These are phyloP conservation scores for Termitomyces sp. DNA, from an alignment of 768 basidiomycete species.

Conservation along the genomic window DNA sequence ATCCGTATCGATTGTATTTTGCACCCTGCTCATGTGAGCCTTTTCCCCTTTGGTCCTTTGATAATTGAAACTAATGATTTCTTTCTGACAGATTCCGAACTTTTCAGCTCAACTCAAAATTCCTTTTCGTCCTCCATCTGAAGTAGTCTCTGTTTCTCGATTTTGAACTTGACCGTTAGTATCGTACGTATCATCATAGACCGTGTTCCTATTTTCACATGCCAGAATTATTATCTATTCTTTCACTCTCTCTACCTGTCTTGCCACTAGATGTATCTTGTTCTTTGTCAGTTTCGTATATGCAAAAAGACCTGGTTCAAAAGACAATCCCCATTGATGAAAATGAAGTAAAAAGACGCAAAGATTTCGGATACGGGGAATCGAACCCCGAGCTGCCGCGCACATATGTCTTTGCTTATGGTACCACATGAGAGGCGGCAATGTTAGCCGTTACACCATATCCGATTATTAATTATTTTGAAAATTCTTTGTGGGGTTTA, in stretches of 20 bases:
- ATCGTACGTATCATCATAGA: not conserved
- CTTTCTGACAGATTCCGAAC: not conserved
- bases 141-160: not conserved
- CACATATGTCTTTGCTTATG: not conserved
- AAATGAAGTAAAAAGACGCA: not conserved
- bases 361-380: constrained; percentile 42
- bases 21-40: not conserved
- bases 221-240: not conserved
- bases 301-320: no score
- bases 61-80: not conserved
- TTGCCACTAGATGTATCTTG: not conserved
- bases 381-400: constrained; percentile 57
- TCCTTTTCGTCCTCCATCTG: not conserved
- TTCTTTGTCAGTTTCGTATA: not conserved
- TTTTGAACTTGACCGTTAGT: not conserved
- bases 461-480: constrained; percentile 16
- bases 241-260: not conserved
- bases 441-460: constrained; percentile 70
- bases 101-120: not conserved
- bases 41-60: no score
- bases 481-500: no score
- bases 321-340: no score
- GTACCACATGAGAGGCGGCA: constrained; percentile 40
- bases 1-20: not conserved
- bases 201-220: not conserved